Conservation (phyloP, 805 yeast genomes). For the Spathaspora girioi region DNA sequence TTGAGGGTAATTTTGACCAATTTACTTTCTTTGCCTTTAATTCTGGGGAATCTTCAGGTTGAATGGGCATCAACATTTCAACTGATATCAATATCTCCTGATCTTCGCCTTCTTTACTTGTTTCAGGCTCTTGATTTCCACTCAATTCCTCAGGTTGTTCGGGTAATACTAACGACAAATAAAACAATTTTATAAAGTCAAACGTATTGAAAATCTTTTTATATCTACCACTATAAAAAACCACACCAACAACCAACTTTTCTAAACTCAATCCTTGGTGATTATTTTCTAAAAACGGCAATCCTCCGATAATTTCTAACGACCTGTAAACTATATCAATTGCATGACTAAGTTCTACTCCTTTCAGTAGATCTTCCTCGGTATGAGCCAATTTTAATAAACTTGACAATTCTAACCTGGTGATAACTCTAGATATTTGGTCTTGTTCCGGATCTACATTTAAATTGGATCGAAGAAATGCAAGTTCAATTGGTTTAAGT, state of each 20-base stretch:
- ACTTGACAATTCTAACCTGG: slow-evolving; percentile 15
- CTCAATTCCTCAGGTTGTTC: neutral
- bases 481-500: slow-evolving; percentile 18
- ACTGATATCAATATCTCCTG: slow-evolving; percentile 9
- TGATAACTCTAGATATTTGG: neutral
- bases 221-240: slow-evolving; percentile 43
- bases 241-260: slow-evolving; percentile 19
- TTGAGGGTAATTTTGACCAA: slow-evolving; percentile 28
- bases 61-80: slow-evolving; percentile 9
- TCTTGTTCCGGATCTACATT: slow-evolving; percentile 9
- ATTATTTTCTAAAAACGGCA: slow-evolving; percentile 40
- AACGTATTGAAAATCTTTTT: slow-evolving; percentile 30
- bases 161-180: slow-evolving; percentile 34
- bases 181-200: slow-evolving; percentile 44
- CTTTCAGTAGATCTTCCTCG: neutral
- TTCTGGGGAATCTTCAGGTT: slow-evolving; percentile 11
- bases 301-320: slow-evolving; percentile 41
- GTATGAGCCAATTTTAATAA: slow-evolving; percentile 17
- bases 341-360: neutral
- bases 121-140: neutral
- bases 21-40: slow-evolving; percentile 12
- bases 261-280: slow-evolving; percentile 40
- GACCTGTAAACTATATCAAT: slow-evolving; percentile 33
- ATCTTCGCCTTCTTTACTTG: neutral
- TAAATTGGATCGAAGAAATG: slow-evolving; percentile 12